A percentile compares a stretch with the other conserved stretches of the same genome.
These are phyloP conservation scores for Suillus subluteus DNA, from an alignment of 768 basidiomycete genomes.

Conservation along the genomic window DNA sequence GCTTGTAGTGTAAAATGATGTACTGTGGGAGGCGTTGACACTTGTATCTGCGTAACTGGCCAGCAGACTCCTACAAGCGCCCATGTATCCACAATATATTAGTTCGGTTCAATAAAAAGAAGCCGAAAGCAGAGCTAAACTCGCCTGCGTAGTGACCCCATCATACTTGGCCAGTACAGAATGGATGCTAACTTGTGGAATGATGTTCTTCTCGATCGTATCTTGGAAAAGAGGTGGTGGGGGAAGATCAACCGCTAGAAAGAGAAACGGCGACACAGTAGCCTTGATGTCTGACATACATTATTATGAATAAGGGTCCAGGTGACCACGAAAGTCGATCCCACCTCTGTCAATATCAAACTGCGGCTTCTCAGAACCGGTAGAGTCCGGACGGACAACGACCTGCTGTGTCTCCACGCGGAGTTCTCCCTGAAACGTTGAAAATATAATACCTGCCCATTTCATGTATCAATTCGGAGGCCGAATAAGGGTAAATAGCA, in stretches of 20 bases:
- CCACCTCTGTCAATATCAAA: conserved; percentile 95
- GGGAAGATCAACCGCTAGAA: conserved; percentile 94
- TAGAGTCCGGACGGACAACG: conserved; percentile 76
- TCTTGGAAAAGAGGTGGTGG: conserved; percentile 99
- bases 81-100: conserved; percentile 4
- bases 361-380: conserved; percentile 77
- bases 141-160: conserved; percentile 85
- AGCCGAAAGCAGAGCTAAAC: conserved; percentile 28
- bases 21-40: conserved; percentile 89
- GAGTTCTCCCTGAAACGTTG: conserved; percentile 93
- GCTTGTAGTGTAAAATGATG: conserved; percentile 92
- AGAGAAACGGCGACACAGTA: conserved; percentile 87
- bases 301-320: conserved; percentile 26
- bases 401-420: conserved; percentile 94
- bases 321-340: conserved; percentile 20
- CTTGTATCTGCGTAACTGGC: conserved; percentile 86
- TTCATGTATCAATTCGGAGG: conserved; percentile 23
- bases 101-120: conserved; percentile 15
- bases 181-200: conserved; percentile 94
- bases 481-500: conserved; percentile 5
- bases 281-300: conserved; percentile 76
- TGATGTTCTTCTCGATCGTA: conserved; percentile 95
- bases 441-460: conserved; percentile 81
- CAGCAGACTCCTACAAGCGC: conserved; percentile 71
- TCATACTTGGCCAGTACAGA: conserved; percentile 93